Conservation (phyloP, 495 filamentous ascomycete species). For the Penicillium waksmanii region DNA sequence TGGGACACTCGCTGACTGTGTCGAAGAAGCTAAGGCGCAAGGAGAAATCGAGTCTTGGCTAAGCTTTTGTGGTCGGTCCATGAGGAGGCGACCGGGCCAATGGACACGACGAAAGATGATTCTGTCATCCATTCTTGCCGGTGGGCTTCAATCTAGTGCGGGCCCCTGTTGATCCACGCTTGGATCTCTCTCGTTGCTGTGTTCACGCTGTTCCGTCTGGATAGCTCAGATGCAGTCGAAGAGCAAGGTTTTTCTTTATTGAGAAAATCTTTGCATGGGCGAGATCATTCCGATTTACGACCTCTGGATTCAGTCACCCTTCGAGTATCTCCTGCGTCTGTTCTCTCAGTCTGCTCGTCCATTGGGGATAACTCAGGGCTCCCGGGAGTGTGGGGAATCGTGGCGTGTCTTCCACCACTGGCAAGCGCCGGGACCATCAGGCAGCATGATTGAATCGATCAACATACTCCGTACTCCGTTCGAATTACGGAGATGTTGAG, state of each 20-base stretch:
- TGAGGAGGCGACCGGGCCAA: slow-evolving; percentile 8
- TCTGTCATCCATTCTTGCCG: slow-evolving; percentile 5
- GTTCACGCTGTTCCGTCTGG: neutral
- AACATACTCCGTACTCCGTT: too few relatives aligned
- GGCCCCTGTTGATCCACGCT: slow-evolving; percentile 7
- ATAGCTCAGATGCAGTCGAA: neutral
- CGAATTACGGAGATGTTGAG: too few relatives aligned
- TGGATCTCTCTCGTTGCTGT: slow-evolving; percentile 3
- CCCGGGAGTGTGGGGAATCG: too few relatives aligned
- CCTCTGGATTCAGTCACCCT: too few relatives aligned
- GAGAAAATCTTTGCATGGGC: neutral
- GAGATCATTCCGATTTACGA: neutral
- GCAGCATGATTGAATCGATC: too few relatives aligned
- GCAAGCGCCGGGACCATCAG: too few relatives aligned
- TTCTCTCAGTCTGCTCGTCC: too few relatives aligned
- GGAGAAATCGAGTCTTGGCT: slow-evolving; percentile 3
- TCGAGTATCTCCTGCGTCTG: too few relatives aligned
- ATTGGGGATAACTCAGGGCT: too few relatives aligned
- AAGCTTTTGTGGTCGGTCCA: slow-evolving; percentile 20
- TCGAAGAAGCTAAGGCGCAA: neutral
- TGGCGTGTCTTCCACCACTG: too few relatives aligned
- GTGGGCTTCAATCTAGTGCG: neutral
- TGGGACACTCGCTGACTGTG: neutral
- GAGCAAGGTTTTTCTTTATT: neutral
- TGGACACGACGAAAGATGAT: neutral